These are phyloP conservation scores for Nissolia schottii DNA, from an alignment of 306 rosid genomes.

Conservation along the genomic window DNA sequence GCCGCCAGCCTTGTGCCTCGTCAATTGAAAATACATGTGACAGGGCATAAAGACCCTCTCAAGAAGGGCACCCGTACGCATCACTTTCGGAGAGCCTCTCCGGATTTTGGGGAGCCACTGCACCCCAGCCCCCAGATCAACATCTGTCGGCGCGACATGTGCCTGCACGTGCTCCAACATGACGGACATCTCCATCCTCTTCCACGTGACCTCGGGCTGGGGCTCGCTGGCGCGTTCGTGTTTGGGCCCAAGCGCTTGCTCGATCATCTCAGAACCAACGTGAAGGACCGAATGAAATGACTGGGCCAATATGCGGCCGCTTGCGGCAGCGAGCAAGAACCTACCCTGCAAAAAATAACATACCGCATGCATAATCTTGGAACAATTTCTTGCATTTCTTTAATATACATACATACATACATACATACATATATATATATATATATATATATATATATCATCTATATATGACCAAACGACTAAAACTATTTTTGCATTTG, in stretches of 20 bases:
- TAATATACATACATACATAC: too few relatives aligned
- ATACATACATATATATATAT: too few relatives aligned
- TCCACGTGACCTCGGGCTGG: conserved; percentile 88
- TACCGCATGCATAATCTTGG: background rate
- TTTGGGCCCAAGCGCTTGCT: conserved; percentile 53
- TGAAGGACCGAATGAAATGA: conserved; percentile 86
- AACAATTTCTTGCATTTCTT: too few relatives aligned
- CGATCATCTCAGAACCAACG: conserved; percentile 79
- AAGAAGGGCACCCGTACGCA: conserved; percentile 96
- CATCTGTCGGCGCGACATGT: conserved; percentile 99
- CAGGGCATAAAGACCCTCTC: conserved; percentile 99
- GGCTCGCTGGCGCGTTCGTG: conserved; percentile 40
- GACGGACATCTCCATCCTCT: conserved; percentile 77
- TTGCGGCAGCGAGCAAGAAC: conserved; percentile 89
- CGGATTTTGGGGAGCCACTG: conserved; percentile 96
- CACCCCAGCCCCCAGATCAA: conserved; percentile 97
- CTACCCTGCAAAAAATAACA: conserved; percentile 76
- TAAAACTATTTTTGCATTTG: too few relatives aligned
- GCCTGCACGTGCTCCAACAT: conserved; percentile 99
- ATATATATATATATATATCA: too few relatives aligned
- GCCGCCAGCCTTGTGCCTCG: conserved; percentile 93
- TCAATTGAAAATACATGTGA: conserved; percentile 89
- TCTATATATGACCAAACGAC: too few relatives aligned
- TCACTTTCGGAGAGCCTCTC: conserved; percentile 87
- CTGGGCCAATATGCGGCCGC: conserved; percentile 86